Percentiles rank a stretch among this genome's conserved stretches.
These are phyloP conservation scores for Nothomitra cinnamomea DNA, from an alignment of 2,329 filamentous ascomycete species.

Conservation along the genomic window DNA sequence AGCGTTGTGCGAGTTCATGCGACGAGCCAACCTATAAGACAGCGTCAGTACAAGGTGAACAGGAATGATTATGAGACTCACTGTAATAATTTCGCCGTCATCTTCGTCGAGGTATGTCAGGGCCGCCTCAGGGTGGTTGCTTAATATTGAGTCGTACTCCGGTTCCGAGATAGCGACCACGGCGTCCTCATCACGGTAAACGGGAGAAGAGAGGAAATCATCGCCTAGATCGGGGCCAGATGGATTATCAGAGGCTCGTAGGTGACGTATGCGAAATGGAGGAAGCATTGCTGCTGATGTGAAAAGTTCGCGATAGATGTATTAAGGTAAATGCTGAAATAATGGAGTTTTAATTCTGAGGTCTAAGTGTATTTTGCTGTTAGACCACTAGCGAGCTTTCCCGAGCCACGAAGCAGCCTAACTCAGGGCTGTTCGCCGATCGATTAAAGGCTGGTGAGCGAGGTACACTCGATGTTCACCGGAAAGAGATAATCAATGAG, in stretches of 20 bases:
- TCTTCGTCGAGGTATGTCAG: slow-evolving; percentile 29
- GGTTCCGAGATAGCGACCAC: slow-evolving; percentile 24
- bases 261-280: slow-evolving; percentile 4
- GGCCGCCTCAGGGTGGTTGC: slow-evolving; percentile 23
- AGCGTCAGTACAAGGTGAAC: neutral
- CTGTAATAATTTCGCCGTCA: slow-evolving; percentile 28
- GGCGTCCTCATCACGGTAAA: neutral
- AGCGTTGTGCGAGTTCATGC: slow-evolving; percentile 27
- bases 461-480: neutral
- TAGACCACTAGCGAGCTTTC: too few species aligned
- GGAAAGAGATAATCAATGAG: neutral
- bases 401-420: neutral
- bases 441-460: too few species aligned
- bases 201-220: slow-evolving; percentile 3
- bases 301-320: neutral
- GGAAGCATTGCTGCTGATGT: slow-evolving; percentile 2
- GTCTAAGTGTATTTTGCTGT: too few species aligned
- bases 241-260: slow-evolving; percentile 3
- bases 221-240: slow-evolving; percentile 5
- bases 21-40: slow-evolving; percentile 26
- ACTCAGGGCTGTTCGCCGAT: neutral
- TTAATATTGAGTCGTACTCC: slow-evolving; percentile 27
- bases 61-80: slow-evolving; percentile 14
- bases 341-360: too few species aligned
- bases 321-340: neutral